Evolutionary conservation across 305 asterid genomes (phyloP), one percentile per base, ranked within the genome.

Genomic region (Withania somnifera): DNA sequence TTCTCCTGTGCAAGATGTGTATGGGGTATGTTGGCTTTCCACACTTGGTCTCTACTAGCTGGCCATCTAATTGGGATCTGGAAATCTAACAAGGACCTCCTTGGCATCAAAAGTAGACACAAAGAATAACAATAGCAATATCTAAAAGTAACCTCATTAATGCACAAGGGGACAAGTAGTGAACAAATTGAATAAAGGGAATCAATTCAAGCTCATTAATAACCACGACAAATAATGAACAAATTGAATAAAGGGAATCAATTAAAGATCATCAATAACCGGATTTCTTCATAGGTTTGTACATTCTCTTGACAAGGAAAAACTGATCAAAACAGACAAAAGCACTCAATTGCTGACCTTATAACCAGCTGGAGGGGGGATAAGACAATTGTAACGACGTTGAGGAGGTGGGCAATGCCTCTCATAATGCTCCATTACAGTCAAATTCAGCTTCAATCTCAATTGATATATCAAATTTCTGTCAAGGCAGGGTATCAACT

Each of bases 11-110:
- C 99, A 64, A 95, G 97, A 88, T 95, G 97, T 0, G 97, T 93
- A 78, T 95, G 99, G 22, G 98, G 98, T 85, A 95, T 93, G 87
- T 94, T 95, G 30, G 92, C 95, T 88, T 95, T 94, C 99, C 99
- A 94, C 14, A 95, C 98, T 88, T 93, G 91, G 84, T 94, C 97
- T 85, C 99, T 84, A 83, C 99, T 94, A 38, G 87, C 85, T 3
- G 97, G 99, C 98, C 99, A 95, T 86, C 97, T 89, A 86, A 95
- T 86, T 78, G 99, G 95, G 80, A 94, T 89, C 99, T 95, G 97
- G 90, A 89, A 84, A 90, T 85, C 97, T 90, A 92, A 91, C 90
- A 91, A 84, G 83, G 85, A 86, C 71, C 86, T 68, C 88, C 83
- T 88, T 87, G 92, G 90, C 89, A 89, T 91, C 91, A 86, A 89